phyloP scores from a whole-genome alignment of 768 basidiomycete species.

The Pluteus cervinus region DNA sequence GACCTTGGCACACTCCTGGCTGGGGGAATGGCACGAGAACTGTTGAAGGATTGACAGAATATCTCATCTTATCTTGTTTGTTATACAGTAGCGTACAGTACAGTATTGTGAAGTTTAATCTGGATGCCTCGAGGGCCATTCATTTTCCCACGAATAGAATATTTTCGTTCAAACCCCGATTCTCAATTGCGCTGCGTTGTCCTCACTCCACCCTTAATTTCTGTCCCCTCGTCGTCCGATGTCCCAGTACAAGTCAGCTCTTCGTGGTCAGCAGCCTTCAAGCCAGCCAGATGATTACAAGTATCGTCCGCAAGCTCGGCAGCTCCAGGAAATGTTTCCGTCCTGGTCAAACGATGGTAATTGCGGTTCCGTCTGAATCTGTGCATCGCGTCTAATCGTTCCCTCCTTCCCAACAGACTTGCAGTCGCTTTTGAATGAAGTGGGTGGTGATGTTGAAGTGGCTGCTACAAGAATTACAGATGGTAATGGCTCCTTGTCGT shows the following conservation, averaged over 20 bases:
- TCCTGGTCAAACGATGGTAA: conserved; percentile 65
- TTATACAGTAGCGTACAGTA: too few relatives aligned
- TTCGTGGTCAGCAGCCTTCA: conserved; percentile 30
- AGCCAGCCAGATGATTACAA: conserved; percentile 32
- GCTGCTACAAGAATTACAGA: conserved; percentile 74
- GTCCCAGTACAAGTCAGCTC: conserved; percentile 49
- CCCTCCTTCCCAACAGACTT: conserved; percentile 43
- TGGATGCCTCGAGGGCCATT: too few relatives aligned
- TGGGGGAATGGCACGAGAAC: conserved; percentile 24
- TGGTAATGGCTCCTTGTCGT: conserved; percentile 27
- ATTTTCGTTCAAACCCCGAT: too few relatives aligned
- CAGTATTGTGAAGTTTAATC: too few relatives aligned
- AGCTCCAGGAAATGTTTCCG: conserved; percentile 70
- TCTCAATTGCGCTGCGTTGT: too few relatives aligned
- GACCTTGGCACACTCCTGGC: conserved; percentile 19
- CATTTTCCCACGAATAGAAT: too few relatives aligned
- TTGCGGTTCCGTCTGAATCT: conserved; percentile 4
- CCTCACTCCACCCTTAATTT: too few relatives aligned
- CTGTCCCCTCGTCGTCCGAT: conserved; percentile 29
- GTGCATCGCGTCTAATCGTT: conserved; percentile 20
- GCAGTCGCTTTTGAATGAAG: conserved; percentile 60
- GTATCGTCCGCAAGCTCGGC: conserved; percentile 47
- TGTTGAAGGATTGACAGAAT: conserved; percentile 20
- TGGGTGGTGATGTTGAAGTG: conserved; percentile 59
- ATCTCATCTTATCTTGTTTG: too few relatives aligned